phyloP scores from a whole-genome alignment of 108 stramenopile species.

The Phaeodactylum tricornutum region DNA sequence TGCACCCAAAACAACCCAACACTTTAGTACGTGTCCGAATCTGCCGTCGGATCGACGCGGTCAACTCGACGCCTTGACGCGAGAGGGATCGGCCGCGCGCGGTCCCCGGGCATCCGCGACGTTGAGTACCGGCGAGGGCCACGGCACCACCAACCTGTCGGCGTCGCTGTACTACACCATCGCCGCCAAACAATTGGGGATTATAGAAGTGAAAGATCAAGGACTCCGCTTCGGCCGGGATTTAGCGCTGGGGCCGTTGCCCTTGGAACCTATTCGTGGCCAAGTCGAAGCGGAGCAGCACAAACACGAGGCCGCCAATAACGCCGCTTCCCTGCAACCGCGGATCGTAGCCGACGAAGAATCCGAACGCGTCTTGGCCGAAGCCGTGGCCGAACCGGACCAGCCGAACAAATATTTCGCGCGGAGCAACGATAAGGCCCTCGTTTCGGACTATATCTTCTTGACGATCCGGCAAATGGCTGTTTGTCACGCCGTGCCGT shows the following conservation, averaged over 20 bases:
- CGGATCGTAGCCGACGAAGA: slow-evolving; percentile 7
- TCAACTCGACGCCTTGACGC: slow-evolving; percentile 12
- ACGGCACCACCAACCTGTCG: slow-evolving; percentile 5
- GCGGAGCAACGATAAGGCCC: slow-evolving; percentile 8
- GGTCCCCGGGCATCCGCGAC: slow-evolving; percentile 1
- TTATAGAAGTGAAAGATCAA: slow-evolving; percentile 11
- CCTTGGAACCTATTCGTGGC: slow-evolving; percentile 19
- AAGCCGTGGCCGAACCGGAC: slow-evolving; percentile 15
- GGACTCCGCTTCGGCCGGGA: slow-evolving; percentile 39
- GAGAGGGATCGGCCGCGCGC: not conserved
- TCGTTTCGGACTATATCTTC: slow-evolving; percentile 33
- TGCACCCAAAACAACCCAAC: slow-evolving; percentile 36
- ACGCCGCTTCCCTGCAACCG: not conserved
- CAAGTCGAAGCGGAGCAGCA: slow-evolving; percentile 14
- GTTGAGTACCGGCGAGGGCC: too few species aligned
- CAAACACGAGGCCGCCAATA: not conserved
- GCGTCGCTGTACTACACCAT: slow-evolving; percentile 28
- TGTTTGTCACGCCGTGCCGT: slow-evolving; percentile 25
- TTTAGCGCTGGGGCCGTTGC: slow-evolving; percentile 25
- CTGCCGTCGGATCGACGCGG: slow-evolving; percentile 10
- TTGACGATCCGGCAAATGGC: slow-evolving; percentile 34
- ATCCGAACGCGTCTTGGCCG: slow-evolving; percentile 21
- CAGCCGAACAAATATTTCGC: slow-evolving; percentile 8
- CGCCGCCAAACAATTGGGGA: slow-evolving; percentile 30
- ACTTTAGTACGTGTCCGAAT: slow-evolving; percentile 39